Base-by-base conservation (phyloP, 768 basidiomycete genomes). In the Suillus sp. region DNA sequence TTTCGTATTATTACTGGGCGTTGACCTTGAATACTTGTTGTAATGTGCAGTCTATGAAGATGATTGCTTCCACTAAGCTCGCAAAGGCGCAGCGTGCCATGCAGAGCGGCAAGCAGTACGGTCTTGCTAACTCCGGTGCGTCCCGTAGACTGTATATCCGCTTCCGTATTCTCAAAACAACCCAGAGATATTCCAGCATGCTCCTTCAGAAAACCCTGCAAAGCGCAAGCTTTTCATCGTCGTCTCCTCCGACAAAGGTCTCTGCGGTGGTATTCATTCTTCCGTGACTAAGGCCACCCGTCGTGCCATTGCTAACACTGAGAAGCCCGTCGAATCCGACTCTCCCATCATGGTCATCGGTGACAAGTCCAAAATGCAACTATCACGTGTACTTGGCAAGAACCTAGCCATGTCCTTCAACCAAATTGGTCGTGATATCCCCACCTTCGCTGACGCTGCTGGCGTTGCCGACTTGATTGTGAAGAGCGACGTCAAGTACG, bases 231-330 rank as follows among this genome's bases (percentile, higher is more conserved):
- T 99, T 68, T 95, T 96, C 82, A 76, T 99, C 68, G 93, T 96
- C 75, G 78, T 97, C 72, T 97, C 96, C 53, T 98, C 96, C 61
- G 96, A 99, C 88, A 95, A 96, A 81, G 96, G 97, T 80, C 93
- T 99, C 63, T 99, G 96, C 74, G 96, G 97, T 80, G 96, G 97
- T 84, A 96, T 99, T 72, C 96, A 99, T 83, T 99, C 96, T 47
- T 95, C 94, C 60, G 93, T 99, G 74, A 84, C 91, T 69, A 97
- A 98, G 79, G 86, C 88, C 62, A 92, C 94, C 58, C 92, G 93
- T 69, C 86, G 84, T 62, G 90, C 85, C 35, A 72, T 96, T 62
- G 78, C 75, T 35, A 83, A 86, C 70, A 79, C 81, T 50, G 79
- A 78, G 54, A 76, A 78, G 66, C 74, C 69, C 34, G 81, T 89